Percentiles rank a stretch among this genome's conserved stretches.
Evolutionary conservation across 768 basidiomycete genomes (phyloP).

Genomic region (Mycena latifolia): DNA sequence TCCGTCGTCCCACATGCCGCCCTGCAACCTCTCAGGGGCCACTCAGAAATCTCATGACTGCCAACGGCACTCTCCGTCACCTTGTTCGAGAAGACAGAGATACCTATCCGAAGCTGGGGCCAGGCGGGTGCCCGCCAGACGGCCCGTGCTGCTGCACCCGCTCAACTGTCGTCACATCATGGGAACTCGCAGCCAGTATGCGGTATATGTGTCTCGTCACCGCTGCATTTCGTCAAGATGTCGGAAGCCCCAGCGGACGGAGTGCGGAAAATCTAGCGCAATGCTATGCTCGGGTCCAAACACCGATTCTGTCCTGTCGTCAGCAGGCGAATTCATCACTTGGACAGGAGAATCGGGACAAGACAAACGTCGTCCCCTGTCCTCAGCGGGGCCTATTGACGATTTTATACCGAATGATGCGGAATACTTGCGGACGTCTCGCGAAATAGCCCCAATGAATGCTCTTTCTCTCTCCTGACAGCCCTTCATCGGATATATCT

Average conservation of each 20-base stretch:
- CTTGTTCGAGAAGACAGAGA: not conserved
- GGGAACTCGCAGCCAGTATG: constrained; percentile 6
- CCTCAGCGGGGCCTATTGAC: too few species aligned
- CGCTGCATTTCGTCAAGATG: constrained; percentile 1
- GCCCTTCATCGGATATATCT: too few species aligned
- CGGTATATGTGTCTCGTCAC: constrained; percentile 1
- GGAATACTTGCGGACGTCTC: not conserved
- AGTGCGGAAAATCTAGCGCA: constrained; percentile 18
- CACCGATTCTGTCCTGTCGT: too few species aligned
- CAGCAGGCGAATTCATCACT: not conserved
- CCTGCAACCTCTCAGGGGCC: not conserved
- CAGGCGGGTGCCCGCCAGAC: not conserved
- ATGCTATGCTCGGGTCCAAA: not conserved
- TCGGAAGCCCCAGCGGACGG: not conserved
- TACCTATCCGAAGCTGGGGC: not conserved
- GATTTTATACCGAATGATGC: too few species aligned
- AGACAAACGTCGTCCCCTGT: too few species aligned
- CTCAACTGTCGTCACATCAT: not conserved
- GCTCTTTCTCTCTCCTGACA: too few species aligned
- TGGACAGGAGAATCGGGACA: not conserved
- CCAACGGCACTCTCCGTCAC: not conserved
- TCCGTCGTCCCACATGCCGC: not conserved
- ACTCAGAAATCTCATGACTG: not conserved
- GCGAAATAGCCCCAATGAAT: not conserved
- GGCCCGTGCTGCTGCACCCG: not conserved